A percentile compares a stretch with the other conserved stretches of the same genome.
These are phyloP conservation scores for Saururus chinensis DNA, from an alignment of 164 flowering plant species.

Conservation along the genomic window DNA sequence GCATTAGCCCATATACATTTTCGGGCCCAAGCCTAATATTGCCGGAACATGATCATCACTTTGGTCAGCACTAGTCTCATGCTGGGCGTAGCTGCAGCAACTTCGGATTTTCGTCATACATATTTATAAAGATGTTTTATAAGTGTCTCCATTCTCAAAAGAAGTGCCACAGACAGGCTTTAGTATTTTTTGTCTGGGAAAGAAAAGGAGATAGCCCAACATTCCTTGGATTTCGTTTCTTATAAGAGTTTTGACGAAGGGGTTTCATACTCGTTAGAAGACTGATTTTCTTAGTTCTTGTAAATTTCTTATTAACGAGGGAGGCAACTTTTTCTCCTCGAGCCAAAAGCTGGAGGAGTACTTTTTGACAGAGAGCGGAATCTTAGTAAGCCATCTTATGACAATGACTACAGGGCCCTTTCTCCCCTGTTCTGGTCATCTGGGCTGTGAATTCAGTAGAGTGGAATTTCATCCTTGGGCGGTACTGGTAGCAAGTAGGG, in stretches of 20 bases:
- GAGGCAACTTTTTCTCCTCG: background rate
- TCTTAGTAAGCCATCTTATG: background rate
- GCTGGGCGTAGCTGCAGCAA: background rate
- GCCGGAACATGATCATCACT: too few species aligned
- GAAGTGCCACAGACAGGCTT: constrained; percentile 17
- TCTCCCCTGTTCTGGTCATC: background rate
- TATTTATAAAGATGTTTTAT: too few species aligned
- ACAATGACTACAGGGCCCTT: background rate
- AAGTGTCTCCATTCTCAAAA: constrained; percentile 17
- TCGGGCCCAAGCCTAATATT: too few species aligned
- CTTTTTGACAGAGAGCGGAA: background rate
- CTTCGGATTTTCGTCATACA: constrained; percentile 1
- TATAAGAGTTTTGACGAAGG: background rate
- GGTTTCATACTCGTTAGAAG: background rate
- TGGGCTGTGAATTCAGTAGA: background rate
- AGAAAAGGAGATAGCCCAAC: constrained; percentile 2
- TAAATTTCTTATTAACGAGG: background rate
- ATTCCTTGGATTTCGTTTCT: too few species aligned
- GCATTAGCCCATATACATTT: too few species aligned
- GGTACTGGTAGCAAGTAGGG: too few species aligned
- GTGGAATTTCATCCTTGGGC: too few species aligned
- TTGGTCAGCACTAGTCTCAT: too few species aligned
- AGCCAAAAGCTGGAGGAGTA: background rate
- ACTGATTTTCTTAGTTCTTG: background rate
- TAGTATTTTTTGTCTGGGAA: background rate